Evolutionary conservation across 1,284 basidiomycete species (phyloP).

Genomic region (Malassezia vespertilionis): DNA sequence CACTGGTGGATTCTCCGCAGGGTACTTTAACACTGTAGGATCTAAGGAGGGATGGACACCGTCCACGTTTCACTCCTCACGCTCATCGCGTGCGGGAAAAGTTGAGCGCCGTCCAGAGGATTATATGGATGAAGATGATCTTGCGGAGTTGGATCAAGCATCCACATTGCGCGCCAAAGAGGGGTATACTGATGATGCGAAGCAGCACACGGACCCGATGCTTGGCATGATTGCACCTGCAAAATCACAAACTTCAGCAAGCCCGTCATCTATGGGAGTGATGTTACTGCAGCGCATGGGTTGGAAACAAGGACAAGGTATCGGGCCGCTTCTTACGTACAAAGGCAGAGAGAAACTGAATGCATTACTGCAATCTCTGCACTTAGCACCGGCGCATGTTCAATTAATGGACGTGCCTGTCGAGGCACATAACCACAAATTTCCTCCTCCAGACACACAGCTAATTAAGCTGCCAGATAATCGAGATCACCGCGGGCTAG

Average conservation of each 20-base stretch:
- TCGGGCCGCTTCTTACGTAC: conserved; percentile 77
- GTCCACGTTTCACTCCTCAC: conserved; percentile 58
- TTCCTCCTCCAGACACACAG: conserved; percentile 68
- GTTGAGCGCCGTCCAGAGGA: conserved; percentile 64
- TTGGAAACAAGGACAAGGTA: conserved; percentile 81
- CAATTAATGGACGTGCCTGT: conserved; percentile 3
- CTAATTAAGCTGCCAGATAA: conserved; percentile 59
- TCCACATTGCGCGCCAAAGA: conserved; percentile 52
- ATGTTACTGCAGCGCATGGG: conserved; percentile 83
- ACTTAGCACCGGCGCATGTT: background rate
- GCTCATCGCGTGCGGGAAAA: conserved; percentile 39
- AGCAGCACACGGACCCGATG: conserved; percentile 29
- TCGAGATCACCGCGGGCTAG: conserved; percentile 67
- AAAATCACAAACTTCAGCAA: background rate
- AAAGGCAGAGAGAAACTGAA: conserved; percentile 56
- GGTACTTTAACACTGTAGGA: conserved; percentile 91
- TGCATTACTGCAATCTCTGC: conserved; percentile 8
- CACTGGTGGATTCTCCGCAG: conserved; percentile 92
- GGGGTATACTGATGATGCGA: conserved; percentile 36
- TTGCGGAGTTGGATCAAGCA: conserved; percentile 65
- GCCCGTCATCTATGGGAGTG: conserved; percentile 17
- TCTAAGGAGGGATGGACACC: conserved; percentile 97
- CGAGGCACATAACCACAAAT: conserved; percentile 69
- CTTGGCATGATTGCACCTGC: background rate
- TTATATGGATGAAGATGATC: conserved; percentile 97